Evolutionary conservation across 164 flowering plant species (phyloP).

Genomic region (Dillenia turbinata): DNA sequence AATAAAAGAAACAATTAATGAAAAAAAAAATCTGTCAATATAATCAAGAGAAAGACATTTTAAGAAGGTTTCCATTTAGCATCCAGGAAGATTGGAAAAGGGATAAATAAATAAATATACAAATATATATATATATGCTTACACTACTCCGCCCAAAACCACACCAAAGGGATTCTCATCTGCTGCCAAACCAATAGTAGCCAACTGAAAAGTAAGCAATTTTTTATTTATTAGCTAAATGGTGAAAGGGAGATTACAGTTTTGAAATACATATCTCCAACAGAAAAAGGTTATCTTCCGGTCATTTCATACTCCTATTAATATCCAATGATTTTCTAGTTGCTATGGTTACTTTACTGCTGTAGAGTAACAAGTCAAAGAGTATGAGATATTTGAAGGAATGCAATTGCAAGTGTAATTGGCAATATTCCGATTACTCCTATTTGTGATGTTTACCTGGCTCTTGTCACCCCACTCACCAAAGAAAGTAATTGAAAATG

Average conservation of each 20-base stretch:
- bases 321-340: constrained; percentile 3
- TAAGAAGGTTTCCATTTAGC: too few relatives aligned
- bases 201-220: constrained; percentile 54
- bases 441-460: constrained; percentile 53
- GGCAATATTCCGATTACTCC: background rate
- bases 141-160: constrained; percentile 95
- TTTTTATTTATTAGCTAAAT: too few relatives aligned
- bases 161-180: constrained; percentile 97
- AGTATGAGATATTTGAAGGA: background rate
- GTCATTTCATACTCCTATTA: constrained; percentile 2
- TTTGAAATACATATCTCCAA: too few relatives aligned
- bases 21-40: too few relatives aligned
- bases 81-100: too few relatives aligned
- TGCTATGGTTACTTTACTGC: too few relatives aligned
- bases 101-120: too few relatives aligned
- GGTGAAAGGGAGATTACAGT: too few relatives aligned
- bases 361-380: too few relatives aligned
- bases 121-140: constrained; percentile 15
- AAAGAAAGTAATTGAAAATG: constrained; percentile 94
- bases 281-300: too few relatives aligned
- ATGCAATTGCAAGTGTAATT: background rate
- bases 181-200: constrained; percentile 96
- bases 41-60: too few relatives aligned
- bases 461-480: constrained; percentile 99
- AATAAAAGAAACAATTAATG: too few relatives aligned